phyloP scores from a whole-genome alignment of 1,139 yeast genomes.

The Eremothecium gossypii region DNA sequence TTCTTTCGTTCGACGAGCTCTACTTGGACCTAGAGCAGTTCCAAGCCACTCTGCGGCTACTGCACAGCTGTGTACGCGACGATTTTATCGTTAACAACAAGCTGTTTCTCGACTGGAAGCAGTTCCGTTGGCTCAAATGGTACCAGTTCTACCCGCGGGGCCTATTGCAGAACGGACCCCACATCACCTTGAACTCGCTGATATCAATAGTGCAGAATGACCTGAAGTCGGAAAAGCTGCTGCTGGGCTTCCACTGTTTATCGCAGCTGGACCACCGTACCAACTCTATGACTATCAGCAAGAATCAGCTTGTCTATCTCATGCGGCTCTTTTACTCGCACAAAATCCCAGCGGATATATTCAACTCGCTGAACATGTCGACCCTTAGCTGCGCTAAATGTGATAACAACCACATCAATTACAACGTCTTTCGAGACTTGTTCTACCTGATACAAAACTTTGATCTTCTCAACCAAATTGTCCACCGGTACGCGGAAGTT shows the following conservation, averaged over 20 bases:
- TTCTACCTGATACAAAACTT: slow-evolving; percentile 33
- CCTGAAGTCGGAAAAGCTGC: slow-evolving; percentile 29
- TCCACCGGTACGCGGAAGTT: slow-evolving; percentile 28
- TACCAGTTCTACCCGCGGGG: slow-evolving; percentile 23
- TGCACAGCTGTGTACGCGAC: slow-evolving; percentile 29
- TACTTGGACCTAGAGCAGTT: slow-evolving; percentile 27
- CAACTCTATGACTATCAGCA: slow-evolving; percentile 27
- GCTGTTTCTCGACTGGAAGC: slow-evolving; percentile 30
- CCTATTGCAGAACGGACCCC: slow-evolving; percentile 12
- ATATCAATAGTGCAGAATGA: slow-evolving; percentile 33
- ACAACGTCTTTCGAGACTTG: slow-evolving; percentile 32
- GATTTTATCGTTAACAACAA: slow-evolving; percentile 23
- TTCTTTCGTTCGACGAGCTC: slow-evolving; percentile 33
- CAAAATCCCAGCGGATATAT: slow-evolving; percentile 30
- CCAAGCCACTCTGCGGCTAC: slow-evolving; percentile 26
- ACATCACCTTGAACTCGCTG: slow-evolving; percentile 28
- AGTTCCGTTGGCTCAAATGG: slow-evolving; percentile 23
- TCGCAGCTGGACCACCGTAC: slow-evolving; percentile 23
- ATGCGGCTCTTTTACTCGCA: slow-evolving; percentile 31
- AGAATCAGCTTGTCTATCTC: slow-evolving; percentile 29
- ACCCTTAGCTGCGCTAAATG: slow-evolving; percentile 19
- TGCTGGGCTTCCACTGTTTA: slow-evolving; percentile 23
- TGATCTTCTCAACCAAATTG: slow-evolving; percentile 32
- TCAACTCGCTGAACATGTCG: slow-evolving; percentile 28
- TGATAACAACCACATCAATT: slow-evolving; percentile 28